A percentile compares a stretch with the other conserved stretches of the same genome.
These are phyloP conservation scores for Rhodotorula mucilaginosa DNA, from an alignment of 1,284 basidiomycete genomes.

Conservation along the genomic window DNA sequence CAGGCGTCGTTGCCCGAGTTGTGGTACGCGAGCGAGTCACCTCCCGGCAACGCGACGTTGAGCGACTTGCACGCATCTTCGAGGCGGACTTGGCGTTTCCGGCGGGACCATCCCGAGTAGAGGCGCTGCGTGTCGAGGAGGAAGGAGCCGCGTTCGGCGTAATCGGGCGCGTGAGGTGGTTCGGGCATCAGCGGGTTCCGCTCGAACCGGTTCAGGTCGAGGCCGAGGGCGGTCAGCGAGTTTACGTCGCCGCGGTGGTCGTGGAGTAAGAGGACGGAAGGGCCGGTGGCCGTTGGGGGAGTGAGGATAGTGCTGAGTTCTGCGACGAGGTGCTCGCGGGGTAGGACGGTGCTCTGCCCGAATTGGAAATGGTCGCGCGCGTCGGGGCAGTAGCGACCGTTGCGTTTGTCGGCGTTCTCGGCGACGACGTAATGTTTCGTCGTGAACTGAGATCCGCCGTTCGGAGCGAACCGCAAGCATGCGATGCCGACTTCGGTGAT, in stretches of 20 bases:
- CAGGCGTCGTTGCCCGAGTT: slow-evolving; percentile 79
- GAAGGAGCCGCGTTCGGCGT: slow-evolving; percentile 49
- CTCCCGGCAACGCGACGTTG: slow-evolving; percentile 50
- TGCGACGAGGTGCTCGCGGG: slow-evolving; percentile 45
- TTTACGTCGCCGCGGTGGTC: slow-evolving; percentile 65
- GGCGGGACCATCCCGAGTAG: slow-evolving; percentile 66
- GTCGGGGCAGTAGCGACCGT: slow-evolving; percentile 63
- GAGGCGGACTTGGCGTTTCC: slow-evolving; percentile 55
- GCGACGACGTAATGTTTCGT: slow-evolving; percentile 51
- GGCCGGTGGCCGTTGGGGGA: slow-evolving; percentile 56
- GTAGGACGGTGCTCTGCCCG: slow-evolving; percentile 60
- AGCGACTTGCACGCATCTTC: slow-evolving; percentile 63
- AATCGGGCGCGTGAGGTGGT: slow-evolving; percentile 53
- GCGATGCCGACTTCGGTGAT: slow-evolving; percentile 35
- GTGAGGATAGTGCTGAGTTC: neutral
- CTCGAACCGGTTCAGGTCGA: slow-evolving; percentile 57
- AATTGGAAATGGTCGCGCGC: slow-evolving; percentile 65
- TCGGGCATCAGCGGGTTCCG: slow-evolving; percentile 51
- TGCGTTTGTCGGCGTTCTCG: slow-evolving; percentile 60
- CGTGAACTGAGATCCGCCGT: slow-evolving; percentile 6
- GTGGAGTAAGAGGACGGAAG: slow-evolving; percentile 76
- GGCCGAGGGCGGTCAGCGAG: slow-evolving; percentile 55
- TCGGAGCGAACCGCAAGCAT: neutral
- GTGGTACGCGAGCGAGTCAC: slow-evolving; percentile 59
- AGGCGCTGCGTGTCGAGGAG: slow-evolving; percentile 70